Conservation (phyloP, 352 stramenopile species). For the Pythium aquatile region DNA sequence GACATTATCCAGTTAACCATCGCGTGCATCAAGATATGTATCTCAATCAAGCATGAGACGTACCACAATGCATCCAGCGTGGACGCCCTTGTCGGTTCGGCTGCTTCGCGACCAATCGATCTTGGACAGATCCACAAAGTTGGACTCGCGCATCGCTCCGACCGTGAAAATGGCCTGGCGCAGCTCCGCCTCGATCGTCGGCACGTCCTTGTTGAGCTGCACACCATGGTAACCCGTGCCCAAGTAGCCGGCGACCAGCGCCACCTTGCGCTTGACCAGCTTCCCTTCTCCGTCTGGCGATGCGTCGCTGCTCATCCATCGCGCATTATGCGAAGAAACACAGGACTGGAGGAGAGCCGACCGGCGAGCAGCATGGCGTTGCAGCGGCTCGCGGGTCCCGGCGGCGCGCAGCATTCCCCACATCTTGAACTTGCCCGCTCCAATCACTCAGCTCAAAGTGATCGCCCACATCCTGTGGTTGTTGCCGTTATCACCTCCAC, state of each 20-base stretch:
- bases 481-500: constrained; percentile 18
- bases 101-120: constrained; percentile 90
- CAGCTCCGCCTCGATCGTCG: constrained; percentile 85
- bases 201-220: constrained; percentile 76
- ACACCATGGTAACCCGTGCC: constrained; percentile 73
- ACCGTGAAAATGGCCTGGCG: constrained; percentile 73
- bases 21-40: not conserved
- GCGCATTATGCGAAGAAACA: constrained; percentile 4
- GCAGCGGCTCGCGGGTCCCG: constrained; percentile 4
- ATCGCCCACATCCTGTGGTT: not conserved
- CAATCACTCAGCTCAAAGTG: not conserved
- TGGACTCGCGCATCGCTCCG: constrained; percentile 85
- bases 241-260: constrained; percentile 81
- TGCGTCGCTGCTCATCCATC: constrained; percentile 10
- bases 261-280: constrained; percentile 87
- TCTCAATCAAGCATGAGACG: constrained; percentile 21
- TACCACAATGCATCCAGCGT: constrained; percentile 88
- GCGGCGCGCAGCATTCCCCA: constrained; percentile 9
- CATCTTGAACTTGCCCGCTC: constrained; percentile 8
- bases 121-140: constrained; percentile 85
- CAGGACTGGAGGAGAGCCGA: constrained; percentile 10
- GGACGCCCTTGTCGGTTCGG: constrained; percentile 91
- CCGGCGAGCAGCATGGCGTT: not conserved
- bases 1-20: not conserved
- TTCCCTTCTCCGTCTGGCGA: constrained; percentile 14